These are phyloP conservation scores for Kwoniella bestiolae DNA, from an alignment of 768 basidiomycete species.

Conservation along the genomic window DNA sequence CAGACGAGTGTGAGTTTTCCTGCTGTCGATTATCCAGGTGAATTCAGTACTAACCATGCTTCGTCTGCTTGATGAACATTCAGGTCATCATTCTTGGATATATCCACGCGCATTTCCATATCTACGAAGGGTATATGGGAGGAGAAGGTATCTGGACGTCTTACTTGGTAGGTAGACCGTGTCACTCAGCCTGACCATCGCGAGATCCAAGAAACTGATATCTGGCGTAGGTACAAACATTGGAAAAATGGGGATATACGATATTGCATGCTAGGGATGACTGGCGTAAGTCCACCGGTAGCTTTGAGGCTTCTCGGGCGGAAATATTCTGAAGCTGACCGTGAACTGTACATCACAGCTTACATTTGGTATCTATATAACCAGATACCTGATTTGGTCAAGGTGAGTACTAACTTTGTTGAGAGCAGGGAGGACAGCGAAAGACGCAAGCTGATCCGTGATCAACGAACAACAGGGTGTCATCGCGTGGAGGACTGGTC, in stretches of 20 bases:
- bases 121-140: constrained; percentile 27
- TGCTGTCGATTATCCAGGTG: not conserved
- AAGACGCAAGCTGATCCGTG: not conserved
- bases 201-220: not conserved
- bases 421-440: not conserved
- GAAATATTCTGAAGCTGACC: too few relatives aligned
- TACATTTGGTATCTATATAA: constrained; percentile 26
- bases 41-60: not conserved
- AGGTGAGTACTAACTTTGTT: constrained; percentile 13
- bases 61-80: not conserved
- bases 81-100: constrained; percentile 25
- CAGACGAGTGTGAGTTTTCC: constrained; percentile 24
- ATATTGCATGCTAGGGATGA: constrained; percentile 27
- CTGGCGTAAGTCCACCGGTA: constrained; percentile 21
- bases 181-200: not conserved
- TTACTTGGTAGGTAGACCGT: not conserved
- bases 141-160: constrained; percentile 26
- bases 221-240: not conserved
- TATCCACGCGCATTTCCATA: constrained; percentile 18
- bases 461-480: constrained; percentile 9
- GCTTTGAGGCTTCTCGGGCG: too few relatives aligned
- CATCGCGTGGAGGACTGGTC: constrained; percentile 19
- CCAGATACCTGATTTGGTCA: constrained; percentile 27
- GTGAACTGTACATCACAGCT: not conserved
- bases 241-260: constrained; percentile 21